Evolutionary conservation across 345 rosid genomes (phyloP).

Genomic region (Gynandropsis gynandra): DNA sequence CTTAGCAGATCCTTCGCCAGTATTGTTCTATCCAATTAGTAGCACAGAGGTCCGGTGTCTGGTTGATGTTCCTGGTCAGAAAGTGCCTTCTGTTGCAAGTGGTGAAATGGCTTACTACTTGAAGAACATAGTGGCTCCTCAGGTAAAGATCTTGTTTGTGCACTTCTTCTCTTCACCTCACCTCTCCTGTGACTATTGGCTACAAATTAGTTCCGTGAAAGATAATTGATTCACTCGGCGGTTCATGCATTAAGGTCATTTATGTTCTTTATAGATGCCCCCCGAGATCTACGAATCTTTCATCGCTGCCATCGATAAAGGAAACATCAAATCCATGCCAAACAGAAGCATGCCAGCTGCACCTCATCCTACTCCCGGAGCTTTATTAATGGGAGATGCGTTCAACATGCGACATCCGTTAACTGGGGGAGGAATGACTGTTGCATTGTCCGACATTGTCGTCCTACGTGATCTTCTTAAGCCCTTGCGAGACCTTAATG

Average conservation of each 20-base stretch:
- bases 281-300: constrained; percentile 34
- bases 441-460: constrained; percentile 43
- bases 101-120: constrained; percentile 41
- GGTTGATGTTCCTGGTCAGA: constrained; percentile 45
- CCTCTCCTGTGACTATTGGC: neutral
- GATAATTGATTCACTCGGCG: too few relatives aligned
- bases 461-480: constrained; percentile 39
- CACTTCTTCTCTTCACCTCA: neutral
- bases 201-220: neutral
- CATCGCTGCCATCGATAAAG: constrained; percentile 36
- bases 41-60: constrained; percentile 40
- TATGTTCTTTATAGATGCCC: constrained; percentile 30
- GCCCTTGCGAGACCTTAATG: constrained; percentile 33
- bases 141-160: constrained; percentile 20
- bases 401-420: constrained; percentile 50
- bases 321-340: constrained; percentile 43
- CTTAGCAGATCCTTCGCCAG: constrained; percentile 39
- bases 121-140: constrained; percentile 41
- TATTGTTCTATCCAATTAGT: constrained; percentile 38
- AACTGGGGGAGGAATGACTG: constrained; percentile 49
- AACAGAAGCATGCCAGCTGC: constrained; percentile 49
- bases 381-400: constrained; percentile 45
- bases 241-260: neutral
- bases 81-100: constrained; percentile 40
- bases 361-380: constrained; percentile 43